phyloP scores from a whole-genome alignment of 1,284 basidiomycete genomes.

The Cryptococcus depauperatus region DNA sequence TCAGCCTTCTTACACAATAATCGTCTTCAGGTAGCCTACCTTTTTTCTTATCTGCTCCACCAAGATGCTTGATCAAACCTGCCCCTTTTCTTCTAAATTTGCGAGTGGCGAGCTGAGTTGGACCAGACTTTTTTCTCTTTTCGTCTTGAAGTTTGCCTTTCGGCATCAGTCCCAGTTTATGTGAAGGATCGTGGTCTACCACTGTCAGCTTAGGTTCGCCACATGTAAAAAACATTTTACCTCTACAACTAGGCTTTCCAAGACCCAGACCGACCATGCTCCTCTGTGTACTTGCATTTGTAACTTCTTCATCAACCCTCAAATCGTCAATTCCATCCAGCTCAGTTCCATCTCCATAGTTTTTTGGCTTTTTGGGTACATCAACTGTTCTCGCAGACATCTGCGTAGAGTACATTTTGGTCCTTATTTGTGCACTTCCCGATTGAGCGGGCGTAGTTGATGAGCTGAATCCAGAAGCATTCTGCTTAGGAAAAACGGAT shows the following conservation, averaged over 20 bases:
- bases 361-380: conserved; percentile 58
- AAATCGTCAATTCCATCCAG: conserved; percentile 86
- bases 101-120: not conserved
- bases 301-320: conserved; percentile 62
- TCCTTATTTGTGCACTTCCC: conserved; percentile 13
- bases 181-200: conserved; percentile 11
- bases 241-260: not conserved
- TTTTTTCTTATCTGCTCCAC: conserved; percentile 62
- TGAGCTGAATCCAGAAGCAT: not conserved
- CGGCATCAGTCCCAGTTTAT: conserved; percentile 14
- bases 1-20: conserved; percentile 1
- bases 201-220: too few species aligned
- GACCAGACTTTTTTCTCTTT: conserved; percentile 24
- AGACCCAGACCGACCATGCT: conserved; percentile 22
- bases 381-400: conserved; percentile 53
- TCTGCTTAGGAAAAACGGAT: conserved; percentile 53
- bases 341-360: conserved; percentile 88
- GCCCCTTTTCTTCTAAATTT: conserved; percentile 57
- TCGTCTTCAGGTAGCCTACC: conserved; percentile 50
- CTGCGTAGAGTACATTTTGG: conserved; percentile 30
- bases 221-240: too few species aligned
- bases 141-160: conserved; percentile 5
- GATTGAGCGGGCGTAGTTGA: conserved; percentile 17
- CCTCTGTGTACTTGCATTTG: not conserved
- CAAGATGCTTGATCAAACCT: conserved; percentile 70